Conservation (phyloP, 495 filamentous ascomycete genomes). For the Xylaria cubensis region DNA sequence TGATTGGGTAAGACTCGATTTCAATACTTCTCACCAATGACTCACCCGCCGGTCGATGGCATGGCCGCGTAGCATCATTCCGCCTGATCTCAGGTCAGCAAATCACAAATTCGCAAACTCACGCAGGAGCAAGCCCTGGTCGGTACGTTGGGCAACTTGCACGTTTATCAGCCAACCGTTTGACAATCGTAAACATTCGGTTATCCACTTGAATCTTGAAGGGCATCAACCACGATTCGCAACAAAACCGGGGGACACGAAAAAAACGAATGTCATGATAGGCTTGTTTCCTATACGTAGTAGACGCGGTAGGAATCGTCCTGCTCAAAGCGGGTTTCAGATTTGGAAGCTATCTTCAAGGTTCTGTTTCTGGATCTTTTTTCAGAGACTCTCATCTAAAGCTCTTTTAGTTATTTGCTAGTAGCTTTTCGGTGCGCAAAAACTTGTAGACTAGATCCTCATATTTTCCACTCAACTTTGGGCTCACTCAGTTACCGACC, state of each 20-base stretch:
- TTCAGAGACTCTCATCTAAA: slow-evolving; percentile 38
- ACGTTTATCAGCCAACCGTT: slow-evolving; percentile 24
- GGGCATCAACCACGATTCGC: slow-evolving; percentile 18
- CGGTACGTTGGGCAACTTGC: slow-evolving; percentile 19
- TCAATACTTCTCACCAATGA: slow-evolving; percentile 33
- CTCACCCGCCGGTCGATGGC: slow-evolving; percentile 33
- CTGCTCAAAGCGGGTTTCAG: slow-evolving; percentile 40
- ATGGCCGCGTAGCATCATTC: slow-evolving; percentile 21
- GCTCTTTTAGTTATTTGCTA: slow-evolving; percentile 31
- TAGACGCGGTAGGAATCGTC: slow-evolving; percentile 18
- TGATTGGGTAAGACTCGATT: slow-evolving; percentile 12
- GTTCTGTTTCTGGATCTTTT: slow-evolving; percentile 37
- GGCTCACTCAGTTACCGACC: slow-evolving; percentile 36
- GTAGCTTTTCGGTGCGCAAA: slow-evolving; percentile 38
- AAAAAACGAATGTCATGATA: slow-evolving; percentile 4
- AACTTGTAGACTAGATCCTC: slow-evolving; percentile 41
- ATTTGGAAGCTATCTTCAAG: slow-evolving; percentile 45
- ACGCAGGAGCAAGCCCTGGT: slow-evolving; percentile 11
- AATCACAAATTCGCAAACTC: slow-evolving; percentile 26
- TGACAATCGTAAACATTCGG: background rate
- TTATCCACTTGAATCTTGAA: slow-evolving; percentile 16
- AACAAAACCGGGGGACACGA: background rate
- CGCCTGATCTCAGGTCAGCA: slow-evolving; percentile 39
- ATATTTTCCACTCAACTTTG: slow-evolving; percentile 29
- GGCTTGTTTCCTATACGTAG: slow-evolving; percentile 5